These are phyloP conservation scores for Paragyromitra xinjiangensis DNA, from an alignment of 495 filamentous ascomycete species.

Conservation along the genomic window DNA sequence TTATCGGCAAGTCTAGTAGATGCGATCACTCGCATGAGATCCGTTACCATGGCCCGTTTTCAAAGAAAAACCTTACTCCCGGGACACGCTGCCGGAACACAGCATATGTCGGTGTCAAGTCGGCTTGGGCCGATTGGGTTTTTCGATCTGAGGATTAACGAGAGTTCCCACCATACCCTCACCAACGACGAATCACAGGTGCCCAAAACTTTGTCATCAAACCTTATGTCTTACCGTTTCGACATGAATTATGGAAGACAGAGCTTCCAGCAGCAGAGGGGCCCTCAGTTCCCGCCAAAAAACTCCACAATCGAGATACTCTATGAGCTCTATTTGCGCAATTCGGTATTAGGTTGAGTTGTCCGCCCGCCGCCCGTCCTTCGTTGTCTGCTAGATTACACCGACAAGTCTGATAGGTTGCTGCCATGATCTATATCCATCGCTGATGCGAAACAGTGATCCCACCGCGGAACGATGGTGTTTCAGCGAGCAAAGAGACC, in stretches of 20 bases:
- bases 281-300: constrained; percentile 6
- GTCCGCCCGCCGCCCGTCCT: not conserved
- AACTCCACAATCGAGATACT: constrained; percentile 26
- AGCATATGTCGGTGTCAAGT: constrained; percentile 38
- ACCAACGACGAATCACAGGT: constrained; percentile 19
- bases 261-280: constrained; percentile 19
- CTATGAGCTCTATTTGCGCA: constrained; percentile 30
- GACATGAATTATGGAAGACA: constrained; percentile 15
- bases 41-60: constrained; percentile 33
- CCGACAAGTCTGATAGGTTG: constrained; percentile 13
- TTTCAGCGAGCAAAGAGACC: constrained; percentile 24
- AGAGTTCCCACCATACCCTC: constrained; percentile 12
- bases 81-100: constrained; percentile 37
- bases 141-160: constrained; percentile 24
- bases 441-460: constrained; percentile 26
- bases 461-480: constrained; percentile 8
- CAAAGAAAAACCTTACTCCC: constrained; percentile 37
- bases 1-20: constrained; percentile 14
- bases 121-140: constrained; percentile 33
- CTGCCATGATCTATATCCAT: constrained; percentile 3
- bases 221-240: constrained; percentile 16
- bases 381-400: constrained; percentile 35
- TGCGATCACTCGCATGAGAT: constrained; percentile 41
- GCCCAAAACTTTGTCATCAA: constrained; percentile 15
- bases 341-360: constrained; percentile 9